Conservation (phyloP, 306 rosid species). For the Acmispon strigosus region DNA sequence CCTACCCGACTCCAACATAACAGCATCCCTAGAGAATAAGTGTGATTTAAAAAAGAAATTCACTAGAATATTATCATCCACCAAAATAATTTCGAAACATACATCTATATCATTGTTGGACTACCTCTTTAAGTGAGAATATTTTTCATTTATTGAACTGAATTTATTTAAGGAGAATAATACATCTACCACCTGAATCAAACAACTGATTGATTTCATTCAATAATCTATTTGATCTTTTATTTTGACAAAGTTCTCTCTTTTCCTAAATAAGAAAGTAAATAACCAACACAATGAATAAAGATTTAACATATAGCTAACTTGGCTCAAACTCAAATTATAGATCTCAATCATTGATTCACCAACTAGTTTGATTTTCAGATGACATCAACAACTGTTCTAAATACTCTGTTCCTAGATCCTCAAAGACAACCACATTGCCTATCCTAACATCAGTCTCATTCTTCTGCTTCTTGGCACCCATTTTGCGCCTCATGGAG, state of each 20-base stretch:
- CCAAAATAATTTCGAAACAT: too few species aligned
- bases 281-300: not conserved
- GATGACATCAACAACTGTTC: conserved; percentile 69
- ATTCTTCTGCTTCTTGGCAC: conserved; percentile 40
- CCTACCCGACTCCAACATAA: too few species aligned
- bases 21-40: too few species aligned
- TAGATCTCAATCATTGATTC: not conserved
- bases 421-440: conserved; percentile 74
- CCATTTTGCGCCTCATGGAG: conserved; percentile 63
- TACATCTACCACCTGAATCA: too few species aligned
- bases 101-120: too few species aligned
- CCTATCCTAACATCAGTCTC: conserved; percentile 37
- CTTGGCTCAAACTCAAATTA: not conserved
- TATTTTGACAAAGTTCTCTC: not conserved
- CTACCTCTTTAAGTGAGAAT: too few species aligned
- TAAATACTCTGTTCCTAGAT: conserved; percentile 79
- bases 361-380: conserved; percentile 19
- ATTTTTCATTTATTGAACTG: too few species aligned
- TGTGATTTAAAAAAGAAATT: too few species aligned
- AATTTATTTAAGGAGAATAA: too few species aligned
- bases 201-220: not conserved
- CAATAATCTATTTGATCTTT: not conserved
- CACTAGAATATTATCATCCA: too few species aligned
- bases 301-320: not conserved
- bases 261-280: too few species aligned